These are phyloP conservation scores for Drosera capensis DNA, from an alignment of 148 eudicot genomes.

Conservation along the genomic window DNA sequence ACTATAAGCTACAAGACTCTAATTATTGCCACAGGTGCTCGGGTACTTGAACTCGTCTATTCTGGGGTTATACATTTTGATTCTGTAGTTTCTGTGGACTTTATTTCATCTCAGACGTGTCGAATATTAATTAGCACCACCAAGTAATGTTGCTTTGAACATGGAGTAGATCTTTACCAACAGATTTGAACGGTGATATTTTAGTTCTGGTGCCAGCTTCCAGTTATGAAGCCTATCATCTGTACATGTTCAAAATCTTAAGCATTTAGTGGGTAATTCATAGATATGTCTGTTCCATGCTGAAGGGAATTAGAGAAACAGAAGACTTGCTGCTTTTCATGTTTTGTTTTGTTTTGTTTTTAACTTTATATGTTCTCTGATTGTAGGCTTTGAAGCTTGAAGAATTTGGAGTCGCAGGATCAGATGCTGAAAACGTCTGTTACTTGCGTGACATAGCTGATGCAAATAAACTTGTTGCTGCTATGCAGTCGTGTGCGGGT, in stretches of 20 bases:
- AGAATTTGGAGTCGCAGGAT: slow-evolving; percentile 86
- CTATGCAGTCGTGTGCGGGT: slow-evolving; percentile 47
- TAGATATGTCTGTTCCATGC: too few species aligned
- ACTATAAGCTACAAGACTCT: slow-evolving; percentile 88
- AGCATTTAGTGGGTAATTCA: too few species aligned
- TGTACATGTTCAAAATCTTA: not conserved
- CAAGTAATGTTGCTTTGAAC: too few species aligned
- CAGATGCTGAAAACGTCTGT: slow-evolving; percentile 85
- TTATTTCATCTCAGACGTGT: not conserved
- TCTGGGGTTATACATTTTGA: slow-evolving; percentile 7
- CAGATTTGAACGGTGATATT: too few species aligned
- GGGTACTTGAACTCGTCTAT: slow-evolving; percentile 52
- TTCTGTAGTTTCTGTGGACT: not conserved
- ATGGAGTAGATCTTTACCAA: too few species aligned
- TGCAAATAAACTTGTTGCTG: slow-evolving; percentile 65
- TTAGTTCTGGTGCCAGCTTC: not conserved
- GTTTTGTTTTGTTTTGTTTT: too few species aligned
- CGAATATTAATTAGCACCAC: too few species aligned
- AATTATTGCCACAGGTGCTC: slow-evolving; percentile 96
- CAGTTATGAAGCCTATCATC: not conserved
- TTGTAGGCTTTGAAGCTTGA: slow-evolving; percentile 91
- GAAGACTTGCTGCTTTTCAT: too few species aligned
- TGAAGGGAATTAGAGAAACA: not conserved
- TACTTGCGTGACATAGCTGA: slow-evolving; percentile 85
- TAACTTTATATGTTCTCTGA: slow-evolving; percentile 9